phyloP scores from a whole-genome alignment of 208 protist genomes.

The Vickermania ingenoplastis region DNA sequence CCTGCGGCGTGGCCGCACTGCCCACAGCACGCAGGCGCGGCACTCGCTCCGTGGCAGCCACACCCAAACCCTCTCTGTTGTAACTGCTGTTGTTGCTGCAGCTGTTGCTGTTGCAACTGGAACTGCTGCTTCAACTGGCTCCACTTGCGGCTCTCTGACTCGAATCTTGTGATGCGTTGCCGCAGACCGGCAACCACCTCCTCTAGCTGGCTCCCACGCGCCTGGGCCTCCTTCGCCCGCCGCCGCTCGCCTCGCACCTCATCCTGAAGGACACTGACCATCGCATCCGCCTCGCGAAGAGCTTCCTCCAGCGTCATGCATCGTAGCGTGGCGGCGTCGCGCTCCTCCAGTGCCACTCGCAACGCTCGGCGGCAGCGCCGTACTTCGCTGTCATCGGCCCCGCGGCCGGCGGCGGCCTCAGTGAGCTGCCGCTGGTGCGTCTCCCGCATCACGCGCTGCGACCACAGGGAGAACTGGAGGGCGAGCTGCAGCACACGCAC shows the following conservation, averaged over 20 bases:
- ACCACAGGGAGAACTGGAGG: conserved; percentile 77
- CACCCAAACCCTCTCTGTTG: not conserved
- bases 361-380: not conserved
- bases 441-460: conserved; percentile 63
- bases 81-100: conserved; percentile 9
- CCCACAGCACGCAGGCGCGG: not conserved
- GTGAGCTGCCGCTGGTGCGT: conserved; percentile 17
- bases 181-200: not conserved
- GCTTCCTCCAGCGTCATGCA: not conserved
- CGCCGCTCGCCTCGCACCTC: not conserved
- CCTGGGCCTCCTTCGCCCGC: not conserved
- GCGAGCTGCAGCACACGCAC: conserved; percentile 44
- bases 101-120: conserved; percentile 5
- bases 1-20: not conserved
- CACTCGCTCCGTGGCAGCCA: not conserved
- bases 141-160: not conserved
- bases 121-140: not conserved
- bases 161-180: not conserved
- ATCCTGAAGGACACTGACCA: not conserved
- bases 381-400: not conserved
- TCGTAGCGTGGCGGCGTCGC: not conserved
- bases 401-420: not conserved
- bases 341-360: not conserved
- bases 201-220: not conserved
- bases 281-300: not conserved